Base-by-base conservation (phyloP, 768 basidiomycete genomes). In the Xerocomellus dryophilus region DNA sequence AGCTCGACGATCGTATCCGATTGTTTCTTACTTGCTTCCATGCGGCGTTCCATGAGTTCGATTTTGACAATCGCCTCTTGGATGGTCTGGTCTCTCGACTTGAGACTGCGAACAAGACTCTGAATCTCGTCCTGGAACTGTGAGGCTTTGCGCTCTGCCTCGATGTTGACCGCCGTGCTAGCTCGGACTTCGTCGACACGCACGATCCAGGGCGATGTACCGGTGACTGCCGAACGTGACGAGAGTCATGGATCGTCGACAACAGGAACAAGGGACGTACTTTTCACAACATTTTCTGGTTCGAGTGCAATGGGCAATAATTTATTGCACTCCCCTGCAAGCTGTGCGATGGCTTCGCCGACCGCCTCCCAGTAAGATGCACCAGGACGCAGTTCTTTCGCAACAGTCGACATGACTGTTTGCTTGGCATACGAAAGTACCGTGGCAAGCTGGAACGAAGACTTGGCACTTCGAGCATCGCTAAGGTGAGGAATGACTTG, bases 11-110 rank as follows among this genome's bases (percentile, higher is more conserved):
- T 88, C 7, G 80, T 74, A 51, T 98, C 96, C 5, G 87, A 85
- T 72, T 96, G 92, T 68, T 88, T 92, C 79, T 93, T 95, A 56
- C 85, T 86, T 2, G 85, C 81, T 66, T 98, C 95, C 78, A 94
- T 85, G 31, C 93, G 82, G 43, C 94, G 84, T 67, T 97, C 94
- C 83, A 98, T 90, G 14, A 95, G 79, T 68, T 98, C 93, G 52
- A 98, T 93, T 77, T 95, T 98, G 51, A 98, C 94, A 3, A 77
- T 75, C 5, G 85, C 78, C 65, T 98, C 97, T 69, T 98, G 93
- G 34, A 93, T 85, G 23, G 72, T 79, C 76, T 97, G 93, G 57
- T 98, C 97, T 73, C 91, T 85, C n/a, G 82, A 73, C 67, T 89
- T 90, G 65, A 98, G 78, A 46, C 81, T 90, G 29, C 94, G 86